Evolutionary conservation across 495 filamentous ascomycete species (phyloP), one percentile per base, ranked within the genome.

Genomic region (Neurospora tetraspora): DNA sequence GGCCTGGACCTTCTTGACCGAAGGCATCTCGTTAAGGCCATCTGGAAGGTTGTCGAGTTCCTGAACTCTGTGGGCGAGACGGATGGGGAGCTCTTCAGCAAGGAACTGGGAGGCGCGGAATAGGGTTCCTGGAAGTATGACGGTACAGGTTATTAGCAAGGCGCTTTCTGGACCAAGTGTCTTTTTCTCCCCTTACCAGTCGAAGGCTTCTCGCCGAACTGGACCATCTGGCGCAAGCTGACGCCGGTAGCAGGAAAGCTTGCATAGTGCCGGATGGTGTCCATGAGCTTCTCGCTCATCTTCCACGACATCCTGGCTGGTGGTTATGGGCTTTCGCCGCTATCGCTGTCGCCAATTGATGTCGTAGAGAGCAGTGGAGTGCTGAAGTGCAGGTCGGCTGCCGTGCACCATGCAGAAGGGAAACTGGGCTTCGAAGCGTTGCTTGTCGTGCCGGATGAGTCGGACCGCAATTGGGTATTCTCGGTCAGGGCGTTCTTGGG

Each of bases 31-130:
- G 81, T 93, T 98, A 73, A 99, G 88, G 71, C 96, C 96, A 88
- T 98, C 96, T n/a, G 96, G 96, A 7, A 99, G 85, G 80, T 92
- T 91, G 12, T 90, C 89, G 73, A 99, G 89, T 81, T 99, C 96
- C 81, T 96, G 92, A 73, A 99, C 96, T 71, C 96, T 91, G 78
- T 99, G 96, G 71, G 96, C 96, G 70, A 99, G 88, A 37, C 96
- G 93, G 77, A 99, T 99, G 70, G 96, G 96, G 31, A 99, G 89
- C 84, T 99, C 96, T 86, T 99, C 96, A 76, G 94, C 95, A 71
- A 99, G 91, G 83, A 99, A 99, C 85, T 98, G 96, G 27, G 96
- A 97, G 59, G 95, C 96, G 77, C 94, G 92, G 84, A 98, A 99
- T 39, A 99, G 86, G 69, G 96, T 99, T 71, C 96, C 96, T 94